A percentile compares a stretch with the other conserved stretches of the same genome.
phyloP scores from a whole-genome alignment of 495 filamentous ascomycete species.

The Rhizodiscina lignyota region DNA sequence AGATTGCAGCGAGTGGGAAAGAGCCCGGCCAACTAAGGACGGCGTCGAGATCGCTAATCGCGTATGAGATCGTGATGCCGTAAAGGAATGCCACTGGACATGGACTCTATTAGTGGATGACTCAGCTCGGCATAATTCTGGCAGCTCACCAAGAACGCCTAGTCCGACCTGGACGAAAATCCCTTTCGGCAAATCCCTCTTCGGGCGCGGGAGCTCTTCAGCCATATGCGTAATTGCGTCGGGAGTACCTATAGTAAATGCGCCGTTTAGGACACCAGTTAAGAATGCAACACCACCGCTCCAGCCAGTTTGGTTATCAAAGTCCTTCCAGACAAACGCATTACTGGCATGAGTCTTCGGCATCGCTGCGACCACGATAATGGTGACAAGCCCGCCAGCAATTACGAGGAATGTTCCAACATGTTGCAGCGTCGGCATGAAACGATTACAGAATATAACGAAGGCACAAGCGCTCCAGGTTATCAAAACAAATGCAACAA shows the following conservation, averaged over 20 bases:
- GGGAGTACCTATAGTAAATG: conserved; percentile 69
- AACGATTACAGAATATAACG: conserved; percentile 53
- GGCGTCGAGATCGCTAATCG: conserved; percentile 43
- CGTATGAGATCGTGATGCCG: conserved; percentile 57
- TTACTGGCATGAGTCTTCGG: conserved; percentile 28
- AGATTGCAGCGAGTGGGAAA: conserved; percentile 67
- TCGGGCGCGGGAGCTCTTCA: conserved; percentile 61
- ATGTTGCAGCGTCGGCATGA: conserved; percentile 48
- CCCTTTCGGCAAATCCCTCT: conserved; percentile 43
- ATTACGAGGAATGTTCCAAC: conserved; percentile 55
- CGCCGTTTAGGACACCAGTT: conserved; percentile 68
- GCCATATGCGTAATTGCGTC: conserved; percentile 58
- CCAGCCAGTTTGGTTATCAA: conserved; percentile 39
- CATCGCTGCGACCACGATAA: conserved; percentile 63
- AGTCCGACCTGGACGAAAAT: conserved; percentile 27
- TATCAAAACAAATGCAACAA: conserved; percentile 48
- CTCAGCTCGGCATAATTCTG: neutral
- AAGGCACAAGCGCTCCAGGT: conserved; percentile 47
- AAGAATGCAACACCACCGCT: conserved; percentile 62
- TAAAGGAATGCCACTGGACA: conserved; percentile 50
- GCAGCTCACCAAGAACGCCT: conserved; percentile 30
- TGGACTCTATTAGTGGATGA: neutral
- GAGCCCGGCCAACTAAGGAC: conserved; percentile 32
- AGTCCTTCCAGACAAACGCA: conserved; percentile 20
- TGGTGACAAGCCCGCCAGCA: conserved; percentile 44